Evolutionary conservation across 441 rosid species (phyloP).

Genomic region (Erodium texanum): DNA sequence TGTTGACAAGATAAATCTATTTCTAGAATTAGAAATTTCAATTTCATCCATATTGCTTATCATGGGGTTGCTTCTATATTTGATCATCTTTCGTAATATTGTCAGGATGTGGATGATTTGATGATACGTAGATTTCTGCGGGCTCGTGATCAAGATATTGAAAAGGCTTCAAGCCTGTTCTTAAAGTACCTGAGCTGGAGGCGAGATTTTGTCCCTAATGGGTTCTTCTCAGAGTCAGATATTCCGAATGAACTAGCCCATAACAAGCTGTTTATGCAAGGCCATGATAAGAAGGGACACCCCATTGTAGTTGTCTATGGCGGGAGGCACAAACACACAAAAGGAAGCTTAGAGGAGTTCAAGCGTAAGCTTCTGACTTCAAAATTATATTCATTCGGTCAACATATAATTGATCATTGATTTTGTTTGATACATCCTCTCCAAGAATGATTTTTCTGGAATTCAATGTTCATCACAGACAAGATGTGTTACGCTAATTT

Average conservation of each 20-base stretch:
- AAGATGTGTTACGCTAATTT: not conserved
- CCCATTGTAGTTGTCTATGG: slow-evolving; percentile 49
- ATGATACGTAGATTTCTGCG: slow-evolving; percentile 71
- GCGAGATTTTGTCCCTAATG: slow-evolving; percentile 44
- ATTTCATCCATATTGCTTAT: not conserved
- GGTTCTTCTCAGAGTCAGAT: slow-evolving; percentile 41
- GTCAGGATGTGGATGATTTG: slow-evolving; percentile 66
- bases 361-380: slow-evolving; percentile 37
- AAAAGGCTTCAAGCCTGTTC: slow-evolving; percentile 63
- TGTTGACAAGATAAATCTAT: too few relatives aligned
- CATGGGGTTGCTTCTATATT: not conserved
- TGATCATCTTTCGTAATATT: slow-evolving; percentile 1
- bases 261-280: slow-evolving; percentile 61
- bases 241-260: slow-evolving; percentile 54
- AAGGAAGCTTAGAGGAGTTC: slow-evolving; percentile 54
- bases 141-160: slow-evolving; percentile 79
- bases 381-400: not conserved
- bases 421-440: not conserved
- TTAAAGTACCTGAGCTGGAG: slow-evolving; percentile 69
- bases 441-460: not conserved
- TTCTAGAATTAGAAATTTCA: too few relatives aligned
- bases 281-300: slow-evolving; percentile 58
- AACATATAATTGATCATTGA: not conserved
- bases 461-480: not conserved
- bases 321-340: slow-evolving; percentile 50